These are phyloP conservation scores for Croton setiger DNA, from an alignment of 441 rosid genomes.

Conservation along the genomic window DNA sequence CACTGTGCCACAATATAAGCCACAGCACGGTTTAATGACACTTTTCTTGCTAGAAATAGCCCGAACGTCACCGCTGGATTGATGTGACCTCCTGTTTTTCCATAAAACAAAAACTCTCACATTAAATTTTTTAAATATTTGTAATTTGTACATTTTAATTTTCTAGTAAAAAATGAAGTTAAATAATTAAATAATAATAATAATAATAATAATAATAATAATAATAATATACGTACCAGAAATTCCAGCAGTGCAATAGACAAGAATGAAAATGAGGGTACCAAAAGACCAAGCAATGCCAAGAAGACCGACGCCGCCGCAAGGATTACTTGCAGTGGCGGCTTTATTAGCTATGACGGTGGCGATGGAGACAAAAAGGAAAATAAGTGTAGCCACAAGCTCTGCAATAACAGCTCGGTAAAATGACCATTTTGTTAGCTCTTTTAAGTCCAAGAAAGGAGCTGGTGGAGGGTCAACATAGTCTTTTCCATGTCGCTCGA, in stretches of 20 bases:
- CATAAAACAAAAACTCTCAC: no score
- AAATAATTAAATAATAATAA: no score
- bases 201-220: no score
- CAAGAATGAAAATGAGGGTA: conserved; percentile 68
- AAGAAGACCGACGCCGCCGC: conserved; percentile 55
- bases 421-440: conserved; percentile 61
- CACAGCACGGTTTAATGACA: conserved; percentile 50
- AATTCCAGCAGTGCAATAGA: conserved; percentile 81
- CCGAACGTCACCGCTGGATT: no score
- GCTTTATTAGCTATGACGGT: conserved; percentile 62
- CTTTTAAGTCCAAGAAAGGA: conserved; percentile 43
- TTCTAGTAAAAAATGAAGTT: no score
- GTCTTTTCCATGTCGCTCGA: conserved; percentile 40
- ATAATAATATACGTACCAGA: conserved; percentile 27
- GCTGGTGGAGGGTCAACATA: conserved; percentile 76
- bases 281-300: conserved; percentile 84
- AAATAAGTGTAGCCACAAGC: conserved; percentile 68
- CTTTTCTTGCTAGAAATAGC: conserved; percentile 60
- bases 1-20: conserved; percentile 62
- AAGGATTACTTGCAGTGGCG: conserved; percentile 20
- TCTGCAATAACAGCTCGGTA: conserved; percentile 71
- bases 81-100: conserved; percentile 55
- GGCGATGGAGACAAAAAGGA: conserved; percentile 56
- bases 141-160: no score
- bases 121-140: no score